Evolutionary conservation across 2,329 filamentous ascomycete genomes (phyloP), one percentile per base, ranked within the genome.

Genomic region (Colletotrichum paranaense): DNA sequence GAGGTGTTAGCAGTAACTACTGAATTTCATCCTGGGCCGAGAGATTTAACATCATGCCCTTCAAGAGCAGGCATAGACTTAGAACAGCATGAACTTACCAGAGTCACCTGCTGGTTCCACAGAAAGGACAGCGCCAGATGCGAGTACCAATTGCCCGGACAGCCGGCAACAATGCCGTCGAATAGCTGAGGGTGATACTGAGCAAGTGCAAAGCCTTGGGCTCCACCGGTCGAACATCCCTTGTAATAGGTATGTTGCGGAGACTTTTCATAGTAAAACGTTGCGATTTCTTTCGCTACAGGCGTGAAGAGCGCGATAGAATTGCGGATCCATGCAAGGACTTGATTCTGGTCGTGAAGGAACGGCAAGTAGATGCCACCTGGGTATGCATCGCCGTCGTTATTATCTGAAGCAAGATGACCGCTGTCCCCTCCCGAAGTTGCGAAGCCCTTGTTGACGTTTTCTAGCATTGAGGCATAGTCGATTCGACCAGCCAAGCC

Each of bases 81-180:
- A n/a, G 24, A n/a, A 7, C 28, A 49, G 9, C 9, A 1, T 11
- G 12, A 30, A 59, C 69, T 59, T 30, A 69, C 69, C 7, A 28
- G 12, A 2, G 59, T 55, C 2, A 38, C 66, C 11, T 72, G 69
- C 32, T 69, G 69, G 16, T 69, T 72, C 69, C 69, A 69, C 19
- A 72, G 42, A 1, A 72, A 72, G 1, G 66, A 68, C 4, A 72
- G 55, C 0, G 66, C 69, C 4, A 72, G 66, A 28, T 69, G 69
- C 7, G 66, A 72, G 26, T 69, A 72, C 66, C 69, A 72, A n/a
- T 69, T 69, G 0, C 69, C 69, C 6, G 65, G 69, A 14, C 69
- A 68, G 14, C 69, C 69, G 0, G 69, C 65, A 0, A 38, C 42
- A 5, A 72, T 69, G 0, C 66, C 69, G 32, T 64, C 69, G 16